Evolutionary conservation across 2,329 filamentous ascomycete genomes (phyloP).

Genomic region (Cordyceps fumosorosea): DNA sequence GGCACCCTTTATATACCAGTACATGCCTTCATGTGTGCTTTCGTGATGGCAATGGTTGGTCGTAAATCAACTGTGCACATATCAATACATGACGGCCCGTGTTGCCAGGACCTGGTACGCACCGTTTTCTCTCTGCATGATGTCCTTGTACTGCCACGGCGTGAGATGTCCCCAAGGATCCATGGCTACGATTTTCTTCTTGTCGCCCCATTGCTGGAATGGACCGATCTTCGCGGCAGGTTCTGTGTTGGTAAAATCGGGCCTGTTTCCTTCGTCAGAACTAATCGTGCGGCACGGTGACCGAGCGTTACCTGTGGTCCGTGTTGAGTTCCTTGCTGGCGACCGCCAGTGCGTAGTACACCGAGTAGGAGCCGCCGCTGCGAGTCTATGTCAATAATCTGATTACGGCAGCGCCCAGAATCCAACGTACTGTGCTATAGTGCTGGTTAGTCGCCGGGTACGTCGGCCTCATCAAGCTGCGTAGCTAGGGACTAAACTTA

Average conservation of each 20-base stretch:
- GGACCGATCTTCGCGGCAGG: conserved; percentile 85
- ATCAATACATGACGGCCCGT: conserved; percentile 13
- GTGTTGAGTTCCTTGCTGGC: conserved; percentile 82
- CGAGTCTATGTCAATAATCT: conserved; percentile 9
- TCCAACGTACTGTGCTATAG: conserved; percentile 30
- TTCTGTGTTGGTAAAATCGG: conserved; percentile 70
- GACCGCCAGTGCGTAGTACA: conserved; percentile 89
- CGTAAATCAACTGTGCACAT: conserved; percentile 62
- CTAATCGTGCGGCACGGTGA: not conserved
- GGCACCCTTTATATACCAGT: not conserved
- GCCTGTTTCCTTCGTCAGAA: conserved; percentile 28
- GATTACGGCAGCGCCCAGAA: no score
- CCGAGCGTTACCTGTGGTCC: conserved; percentile 57
- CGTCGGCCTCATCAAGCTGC: not conserved
- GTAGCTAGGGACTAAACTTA: conserved; percentile 25
- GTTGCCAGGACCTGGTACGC: conserved; percentile 17
- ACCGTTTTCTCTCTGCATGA: conserved; percentile 68
- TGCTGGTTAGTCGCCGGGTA: not conserved
- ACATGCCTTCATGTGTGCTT: conserved; percentile 76
- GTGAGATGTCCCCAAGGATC: conserved; percentile 87
- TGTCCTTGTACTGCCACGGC: conserved; percentile 75
- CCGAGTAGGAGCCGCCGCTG: conserved; percentile 82
- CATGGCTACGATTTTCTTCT: conserved; percentile 95
- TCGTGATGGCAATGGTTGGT: conserved; percentile 86
- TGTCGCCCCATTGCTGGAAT: conserved; percentile 82